These are phyloP conservation scores for Hypoxylon sp. DNA, from an alignment of 2,329 filamentous ascomycete species.

Conservation along the genomic window DNA sequence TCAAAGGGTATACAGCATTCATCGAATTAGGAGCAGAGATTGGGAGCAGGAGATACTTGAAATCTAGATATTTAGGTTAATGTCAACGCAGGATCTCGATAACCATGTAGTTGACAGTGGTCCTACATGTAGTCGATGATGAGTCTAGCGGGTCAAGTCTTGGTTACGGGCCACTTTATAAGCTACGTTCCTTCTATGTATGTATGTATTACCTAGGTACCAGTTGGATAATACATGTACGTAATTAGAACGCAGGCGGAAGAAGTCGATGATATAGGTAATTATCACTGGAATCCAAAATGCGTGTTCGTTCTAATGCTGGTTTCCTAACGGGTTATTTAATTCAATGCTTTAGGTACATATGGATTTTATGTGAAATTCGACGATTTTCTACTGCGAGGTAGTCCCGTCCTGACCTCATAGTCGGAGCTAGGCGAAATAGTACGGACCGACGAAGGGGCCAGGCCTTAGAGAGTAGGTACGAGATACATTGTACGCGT, in stretches of 20 bases:
- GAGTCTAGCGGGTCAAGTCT: neutral
- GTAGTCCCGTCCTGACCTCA: constrained; percentile 2
- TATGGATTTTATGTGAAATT: neutral
- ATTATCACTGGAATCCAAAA: too few species aligned
- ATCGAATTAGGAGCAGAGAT: constrained; percentile 24
- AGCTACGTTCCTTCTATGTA: neutral
- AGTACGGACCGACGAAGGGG: constrained; percentile 23
- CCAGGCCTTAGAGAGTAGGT: constrained; percentile 1
- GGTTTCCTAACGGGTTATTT: neutral
- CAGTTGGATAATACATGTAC: neutral
- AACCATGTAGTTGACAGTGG: neutral
- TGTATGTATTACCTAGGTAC: neutral
- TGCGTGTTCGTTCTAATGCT: neutral
- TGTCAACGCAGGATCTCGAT: constrained; percentile 8
- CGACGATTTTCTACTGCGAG: neutral
- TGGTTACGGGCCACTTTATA: constrained; percentile 7
- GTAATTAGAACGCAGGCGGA: constrained; percentile 3
- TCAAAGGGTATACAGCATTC: constrained; percentile 6
- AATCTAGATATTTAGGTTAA: constrained; percentile 29
- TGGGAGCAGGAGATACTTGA: constrained; percentile 29
- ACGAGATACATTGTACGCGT: constrained; percentile 30
- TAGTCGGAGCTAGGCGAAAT: constrained; percentile 16
- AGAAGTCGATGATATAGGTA: constrained; percentile 4
- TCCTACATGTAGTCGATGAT: neutral
- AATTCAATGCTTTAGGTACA: neutral